A percentile compares a stretch with the other conserved stretches of the same genome.
Conservation (phyloP, 768 basidiomycete species). For the Suillus luteus region DNA sequence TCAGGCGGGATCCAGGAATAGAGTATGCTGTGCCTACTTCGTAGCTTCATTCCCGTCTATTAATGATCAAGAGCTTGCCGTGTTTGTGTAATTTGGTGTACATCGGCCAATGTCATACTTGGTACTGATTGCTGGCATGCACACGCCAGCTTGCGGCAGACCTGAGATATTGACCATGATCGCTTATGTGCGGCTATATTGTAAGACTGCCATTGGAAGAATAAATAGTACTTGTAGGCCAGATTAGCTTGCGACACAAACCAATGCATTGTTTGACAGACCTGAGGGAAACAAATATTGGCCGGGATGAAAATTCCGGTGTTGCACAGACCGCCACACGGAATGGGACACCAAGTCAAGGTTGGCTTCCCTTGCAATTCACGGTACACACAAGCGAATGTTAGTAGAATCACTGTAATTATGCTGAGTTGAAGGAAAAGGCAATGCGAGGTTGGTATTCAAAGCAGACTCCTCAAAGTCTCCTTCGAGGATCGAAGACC, state of each 20-base stretch:
- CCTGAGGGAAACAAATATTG: background rate
- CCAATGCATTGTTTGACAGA: background rate
- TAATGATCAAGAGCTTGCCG: background rate
- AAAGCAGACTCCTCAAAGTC: background rate
- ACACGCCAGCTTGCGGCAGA: background rate
- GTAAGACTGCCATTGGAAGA: background rate
- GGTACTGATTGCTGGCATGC: background rate
- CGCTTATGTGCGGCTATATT: background rate
- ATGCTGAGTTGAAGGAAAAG: background rate
- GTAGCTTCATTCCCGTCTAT: background rate
- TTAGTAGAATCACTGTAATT: background rate
- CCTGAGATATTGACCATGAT: background rate
- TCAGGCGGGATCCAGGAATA: background rate
- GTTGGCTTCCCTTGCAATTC: no score
- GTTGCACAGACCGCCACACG: background rate
- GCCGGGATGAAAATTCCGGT: background rate
- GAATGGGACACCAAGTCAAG: background rate
- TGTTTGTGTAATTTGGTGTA: background rate
- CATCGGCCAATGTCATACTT: background rate
- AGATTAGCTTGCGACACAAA: background rate
- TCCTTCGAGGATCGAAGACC: background rate
- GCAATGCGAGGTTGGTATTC: background rate
- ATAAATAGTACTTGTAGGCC: background rate
- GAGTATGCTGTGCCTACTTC: background rate
- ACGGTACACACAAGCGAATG: no score